phyloP scores from a whole-genome alignment of 345 rosid genomes.

The Arabidopsis arenosa region DNA sequence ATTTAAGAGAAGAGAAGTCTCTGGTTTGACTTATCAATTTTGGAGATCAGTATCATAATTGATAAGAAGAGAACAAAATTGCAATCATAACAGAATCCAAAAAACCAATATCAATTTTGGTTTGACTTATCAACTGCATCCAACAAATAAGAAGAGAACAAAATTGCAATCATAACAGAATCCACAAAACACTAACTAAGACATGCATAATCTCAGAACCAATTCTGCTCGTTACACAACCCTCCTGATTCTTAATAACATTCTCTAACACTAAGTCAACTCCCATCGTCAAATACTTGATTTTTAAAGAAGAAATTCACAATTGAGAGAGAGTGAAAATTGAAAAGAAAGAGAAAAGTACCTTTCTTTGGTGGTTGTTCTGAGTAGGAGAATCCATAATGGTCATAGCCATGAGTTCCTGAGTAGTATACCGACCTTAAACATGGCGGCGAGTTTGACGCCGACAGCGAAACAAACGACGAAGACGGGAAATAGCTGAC shows the following conservation, averaged over 20 bases:
- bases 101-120: too few relatives aligned
- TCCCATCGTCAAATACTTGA: slow-evolving; percentile 21
- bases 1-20: not conserved
- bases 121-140: slow-evolving; percentile 49
- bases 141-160: not conserved
- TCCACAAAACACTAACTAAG: not conserved
- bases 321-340: slow-evolving; percentile 3
- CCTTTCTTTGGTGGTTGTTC: slow-evolving; percentile 65
- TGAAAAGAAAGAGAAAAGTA: slow-evolving; percentile 23
- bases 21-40: not conserved
- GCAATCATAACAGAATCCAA: too few relatives aligned
- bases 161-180: slow-evolving; percentile 18
- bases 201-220: not conserved
- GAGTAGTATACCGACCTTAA: slow-evolving; percentile 63
- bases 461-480: slow-evolving; percentile 59
- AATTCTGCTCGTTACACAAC: not conserved
- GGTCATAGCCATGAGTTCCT: slow-evolving; percentile 66
- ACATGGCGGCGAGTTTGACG: slow-evolving; percentile 60
- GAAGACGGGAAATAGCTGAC: slow-evolving; percentile 42
- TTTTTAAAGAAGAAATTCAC: not conserved
- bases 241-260: too few relatives aligned
- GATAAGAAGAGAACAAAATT: too few relatives aligned
- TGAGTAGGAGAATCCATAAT: slow-evolving; percentile 62
- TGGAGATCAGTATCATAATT: not conserved
- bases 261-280: too few relatives aligned